Percentiles rank a stretch among this genome's conserved stretches.
phyloP scores from a whole-genome alignment of 495 filamentous ascomycete genomes.

The Hyaloscypha variabilis region DNA sequence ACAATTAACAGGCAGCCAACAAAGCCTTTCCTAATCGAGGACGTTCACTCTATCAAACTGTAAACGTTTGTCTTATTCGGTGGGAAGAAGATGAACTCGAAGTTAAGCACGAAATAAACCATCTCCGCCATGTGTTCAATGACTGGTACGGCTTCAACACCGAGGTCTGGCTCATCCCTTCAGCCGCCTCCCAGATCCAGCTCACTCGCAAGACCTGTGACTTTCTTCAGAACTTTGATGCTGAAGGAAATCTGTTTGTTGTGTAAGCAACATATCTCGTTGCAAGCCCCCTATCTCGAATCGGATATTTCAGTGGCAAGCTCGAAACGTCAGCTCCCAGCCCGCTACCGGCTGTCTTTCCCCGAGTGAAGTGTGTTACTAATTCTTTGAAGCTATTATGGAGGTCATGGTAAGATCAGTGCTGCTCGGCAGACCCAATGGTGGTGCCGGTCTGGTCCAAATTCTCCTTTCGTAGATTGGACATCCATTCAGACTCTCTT shows the following conservation, averaged over 20 bases:
- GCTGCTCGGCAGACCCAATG: not conserved
- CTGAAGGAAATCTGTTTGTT: conserved; percentile 47
- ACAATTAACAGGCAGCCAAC: conserved; percentile 42
- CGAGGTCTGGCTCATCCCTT: conserved; percentile 53
- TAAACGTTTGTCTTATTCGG: conserved; percentile 54
- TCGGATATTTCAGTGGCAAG: no score
- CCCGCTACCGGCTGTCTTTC: no score
- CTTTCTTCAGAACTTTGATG: conserved; percentile 50
- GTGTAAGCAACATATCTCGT: no score
- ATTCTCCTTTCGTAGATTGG: conserved; percentile 38
- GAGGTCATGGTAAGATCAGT: conserved; percentile 46
- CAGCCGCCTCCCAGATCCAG: conserved; percentile 50
- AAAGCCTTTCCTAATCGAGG: conserved; percentile 50
- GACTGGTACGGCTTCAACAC: conserved; percentile 49
- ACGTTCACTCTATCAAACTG: conserved; percentile 50
- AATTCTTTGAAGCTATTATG: no score
- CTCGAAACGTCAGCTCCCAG: no score
- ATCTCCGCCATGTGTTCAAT: conserved; percentile 51
- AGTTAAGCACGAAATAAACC: conserved; percentile 51
- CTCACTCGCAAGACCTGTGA: conserved; percentile 50
- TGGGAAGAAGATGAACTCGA: conserved; percentile 56
- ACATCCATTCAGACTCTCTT: conserved; percentile 56
- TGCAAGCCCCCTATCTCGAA: no score
- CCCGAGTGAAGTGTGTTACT: no score
- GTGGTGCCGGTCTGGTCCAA: conserved; percentile 41